Base-by-base conservation (phyloP, 2,329 filamentous ascomycete species). In the Colletotrichum zoysiae region DNA sequence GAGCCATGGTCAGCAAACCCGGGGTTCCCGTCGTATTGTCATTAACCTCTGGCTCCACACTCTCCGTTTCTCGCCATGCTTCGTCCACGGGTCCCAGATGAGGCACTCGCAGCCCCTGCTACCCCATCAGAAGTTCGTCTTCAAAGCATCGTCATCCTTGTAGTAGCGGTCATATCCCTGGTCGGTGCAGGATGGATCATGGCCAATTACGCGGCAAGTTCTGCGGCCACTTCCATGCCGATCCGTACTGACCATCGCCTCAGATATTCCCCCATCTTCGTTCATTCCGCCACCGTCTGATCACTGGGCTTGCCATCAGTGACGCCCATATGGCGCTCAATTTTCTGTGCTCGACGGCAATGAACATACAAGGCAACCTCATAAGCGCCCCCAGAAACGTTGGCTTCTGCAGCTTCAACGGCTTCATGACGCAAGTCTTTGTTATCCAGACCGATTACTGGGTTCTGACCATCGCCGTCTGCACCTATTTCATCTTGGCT, bases 361-460 rank as follows among this genome's bases (percentile, higher is more conserved):
- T 80, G 58, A 81, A 83, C 70, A 57, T 84, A 3, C 74, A 72
- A 8, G 80, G 80, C 9, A 74, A 76, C 11, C 74, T 75, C 50
- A 79, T 84, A 35, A 78, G 77, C 11, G 33, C 73, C 23, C 76
- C 76, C 0, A 57, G 74, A 20, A 76, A 78, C 48, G 76, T 77
- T 64, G 65, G 42, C 6, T 82, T 83, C 70, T 84, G 82, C 73
- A 79, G 74, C 67, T 81, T 81, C 67, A 84, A 84, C 74, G 83
- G 82, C 7, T 84, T 82, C 74, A 78, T 82, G 77, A 81, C 81
- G 2, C 81, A 84, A 67, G 74, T 82, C 2, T 84, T 84, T 64
- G 82, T 84, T 38, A 78, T 84, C 1, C 82, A 84, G 72, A 84
- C 82, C 14, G 82, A 84, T 74, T 84, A 84, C 65, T 84, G 83